Evolutionary conservation across 768 basidiomycete genomes (phyloP).

Genomic region (Russula emetica): DNA sequence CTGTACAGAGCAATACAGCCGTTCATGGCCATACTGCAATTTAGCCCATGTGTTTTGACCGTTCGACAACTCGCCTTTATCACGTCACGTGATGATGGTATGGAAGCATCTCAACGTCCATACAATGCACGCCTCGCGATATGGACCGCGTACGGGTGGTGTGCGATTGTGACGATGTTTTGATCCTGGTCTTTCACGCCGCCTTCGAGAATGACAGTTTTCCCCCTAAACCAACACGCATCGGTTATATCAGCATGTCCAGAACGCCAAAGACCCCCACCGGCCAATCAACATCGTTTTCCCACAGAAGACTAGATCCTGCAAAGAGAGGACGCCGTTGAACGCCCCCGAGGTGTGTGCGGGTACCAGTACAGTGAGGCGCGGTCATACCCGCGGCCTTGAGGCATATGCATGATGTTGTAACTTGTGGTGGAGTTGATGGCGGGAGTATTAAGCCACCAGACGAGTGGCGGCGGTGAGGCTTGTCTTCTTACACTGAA

Average conservation of each 20-base stretch:
- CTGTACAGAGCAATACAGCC: conserved; percentile 35
- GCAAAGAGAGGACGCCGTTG: not conserved
- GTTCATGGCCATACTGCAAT: conserved; percentile 48
- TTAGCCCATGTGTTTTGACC: conserved; percentile 30
- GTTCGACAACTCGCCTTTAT: conserved; percentile 40
- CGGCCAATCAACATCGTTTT: conserved; percentile 49
- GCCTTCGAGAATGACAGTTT: conserved; percentile 53
- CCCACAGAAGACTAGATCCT: conserved; percentile 57
- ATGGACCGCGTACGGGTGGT: conserved; percentile 36
- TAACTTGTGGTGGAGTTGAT: conserved; percentile 33
- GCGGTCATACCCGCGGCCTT: conserved; percentile 48
- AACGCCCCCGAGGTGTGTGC: conserved; percentile 14
- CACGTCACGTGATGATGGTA: conserved; percentile 44
- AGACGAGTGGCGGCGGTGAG: not conserved
- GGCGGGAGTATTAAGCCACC: not conserved
- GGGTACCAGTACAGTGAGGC: conserved; percentile 19
- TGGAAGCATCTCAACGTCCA: conserved; percentile 42
- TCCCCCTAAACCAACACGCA: conserved; percentile 39
- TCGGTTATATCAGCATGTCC: conserved; percentile 13
- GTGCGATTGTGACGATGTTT: conserved; percentile 52
- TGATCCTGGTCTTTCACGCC: conserved; percentile 53
- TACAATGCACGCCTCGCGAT: not conserved
- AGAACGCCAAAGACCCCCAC: conserved; percentile 32
- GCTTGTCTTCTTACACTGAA: conserved; percentile 43
- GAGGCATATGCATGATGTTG: conserved; percentile 56